Percentiles rank a stretch among this genome's conserved stretches.
These are phyloP conservation scores for Trichoderma harzianum DNA, from an alignment of 2,329 filamentous ascomycete genomes.

Conservation along the genomic window DNA sequence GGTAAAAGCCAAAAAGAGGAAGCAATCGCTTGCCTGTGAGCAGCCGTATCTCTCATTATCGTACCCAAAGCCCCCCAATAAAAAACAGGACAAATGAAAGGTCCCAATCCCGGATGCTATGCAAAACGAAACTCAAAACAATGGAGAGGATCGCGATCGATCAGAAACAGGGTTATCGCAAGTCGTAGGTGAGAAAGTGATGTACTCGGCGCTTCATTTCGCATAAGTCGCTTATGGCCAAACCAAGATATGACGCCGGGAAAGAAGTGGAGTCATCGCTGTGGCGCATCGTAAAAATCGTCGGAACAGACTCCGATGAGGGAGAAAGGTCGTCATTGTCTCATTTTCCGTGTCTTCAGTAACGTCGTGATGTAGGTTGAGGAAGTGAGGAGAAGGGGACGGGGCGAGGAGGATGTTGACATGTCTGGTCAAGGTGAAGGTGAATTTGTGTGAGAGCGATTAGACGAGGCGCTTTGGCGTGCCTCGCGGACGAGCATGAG, in stretches of 20 bases:
- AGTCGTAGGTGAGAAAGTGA: constrained; percentile 13
- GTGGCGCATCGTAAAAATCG: constrained; percentile 15
- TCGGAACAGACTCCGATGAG: constrained; percentile 1
- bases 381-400: constrained; percentile 16
- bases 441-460: constrained; percentile 19
- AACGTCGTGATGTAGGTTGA: constrained; percentile 25
- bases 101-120: constrained; percentile 26
- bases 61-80: constrained; percentile 18
- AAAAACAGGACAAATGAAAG: constrained; percentile 21
- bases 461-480: constrained; percentile 39
- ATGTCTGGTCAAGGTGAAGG: neutral
- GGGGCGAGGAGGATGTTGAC: neutral
- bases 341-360: constrained; percentile 31
- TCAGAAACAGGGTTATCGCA: constrained; percentile 4
- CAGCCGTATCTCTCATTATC: constrained; percentile 10
- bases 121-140: constrained; percentile 22
- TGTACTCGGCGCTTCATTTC: constrained; percentile 6
- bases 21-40: neutral
- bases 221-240: constrained; percentile 7
- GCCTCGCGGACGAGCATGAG: constrained; percentile 47
- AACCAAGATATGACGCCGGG: neutral
- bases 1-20: constrained; percentile 25
- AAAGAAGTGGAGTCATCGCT: neutral
- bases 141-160: constrained; percentile 6
- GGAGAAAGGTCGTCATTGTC: constrained; percentile 22